Conservation (phyloP, 768 basidiomycete genomes). For the Imleria badia region DNA sequence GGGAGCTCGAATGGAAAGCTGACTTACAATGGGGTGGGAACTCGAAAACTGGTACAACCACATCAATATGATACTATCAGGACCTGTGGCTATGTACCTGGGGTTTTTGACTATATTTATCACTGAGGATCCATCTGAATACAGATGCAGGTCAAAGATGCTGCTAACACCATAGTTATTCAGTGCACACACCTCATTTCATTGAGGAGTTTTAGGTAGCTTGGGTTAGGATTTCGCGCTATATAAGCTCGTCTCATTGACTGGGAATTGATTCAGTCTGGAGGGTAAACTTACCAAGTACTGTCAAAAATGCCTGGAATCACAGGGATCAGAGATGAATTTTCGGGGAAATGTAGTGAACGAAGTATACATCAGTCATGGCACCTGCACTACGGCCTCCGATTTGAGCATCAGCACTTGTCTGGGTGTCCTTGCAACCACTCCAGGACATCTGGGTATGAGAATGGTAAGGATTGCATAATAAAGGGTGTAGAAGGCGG, state of each 20-base stretch:
- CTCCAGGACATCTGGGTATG: constrained; percentile 72
- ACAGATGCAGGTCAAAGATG: neutral
- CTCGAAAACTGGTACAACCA: constrained; percentile 36
- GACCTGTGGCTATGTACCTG: constrained; percentile 33
- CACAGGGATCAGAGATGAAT: neutral
- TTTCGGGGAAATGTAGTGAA: neutral
- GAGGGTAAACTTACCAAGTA: constrained; percentile 41
- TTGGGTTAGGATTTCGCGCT: constrained; percentile 49
- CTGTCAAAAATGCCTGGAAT: constrained; percentile 54
- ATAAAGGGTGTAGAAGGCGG: neutral
- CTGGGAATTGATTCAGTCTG: neutral
- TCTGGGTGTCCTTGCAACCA: constrained; percentile 79
- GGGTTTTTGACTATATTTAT: constrained; percentile 58
- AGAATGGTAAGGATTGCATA: neutral
- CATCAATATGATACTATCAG: constrained; percentile 4
- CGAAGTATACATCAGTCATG: constrained; percentile 62
- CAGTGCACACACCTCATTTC: constrained; percentile 40
- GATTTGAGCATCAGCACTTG: constrained; percentile 76
- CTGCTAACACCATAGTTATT: neutral
- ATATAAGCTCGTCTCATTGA: neutral
- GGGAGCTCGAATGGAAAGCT: neutral
- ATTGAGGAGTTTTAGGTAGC: constrained; percentile 49
- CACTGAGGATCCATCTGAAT: constrained; percentile 39
- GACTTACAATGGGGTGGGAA: constrained; percentile 43
- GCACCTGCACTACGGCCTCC: constrained; percentile 69